Percentiles rank a stretch among this genome's conserved stretches.
Evolutionary conservation across 805 yeast species (phyloP).

Genomic region (Teunomyces lycoperdinae): DNA sequence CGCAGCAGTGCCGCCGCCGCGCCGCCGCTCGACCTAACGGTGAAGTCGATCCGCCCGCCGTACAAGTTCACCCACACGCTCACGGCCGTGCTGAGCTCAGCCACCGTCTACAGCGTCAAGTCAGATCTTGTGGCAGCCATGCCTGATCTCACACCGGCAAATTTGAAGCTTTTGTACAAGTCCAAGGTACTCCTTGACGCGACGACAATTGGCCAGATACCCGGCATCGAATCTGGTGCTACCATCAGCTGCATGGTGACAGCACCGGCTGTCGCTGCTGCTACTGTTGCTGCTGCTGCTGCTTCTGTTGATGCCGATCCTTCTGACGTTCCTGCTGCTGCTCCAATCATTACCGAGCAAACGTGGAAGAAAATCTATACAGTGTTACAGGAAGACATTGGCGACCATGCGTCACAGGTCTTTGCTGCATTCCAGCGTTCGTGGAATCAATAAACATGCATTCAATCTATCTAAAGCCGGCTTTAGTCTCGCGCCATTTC

Average conservation of each 20-base stretch:
- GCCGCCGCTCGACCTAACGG: constrained; percentile 23
- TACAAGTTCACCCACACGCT: constrained; percentile 47
- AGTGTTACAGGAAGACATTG: constrained; percentile 18
- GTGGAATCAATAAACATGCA: constrained; percentile 3
- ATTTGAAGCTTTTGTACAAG: constrained; percentile 53
- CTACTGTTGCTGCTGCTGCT: neutral
- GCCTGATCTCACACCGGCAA: constrained; percentile 28
- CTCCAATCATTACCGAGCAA: constrained; percentile 7
- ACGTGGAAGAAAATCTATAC: constrained; percentile 21
- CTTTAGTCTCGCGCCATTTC: constrained; percentile 9
- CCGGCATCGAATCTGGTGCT: constrained; percentile 1
- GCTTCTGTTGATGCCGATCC: constrained; percentile 3
- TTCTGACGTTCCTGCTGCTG: constrained; percentile 4
- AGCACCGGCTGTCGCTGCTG: neutral
- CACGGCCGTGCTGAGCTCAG: constrained; percentile 19
- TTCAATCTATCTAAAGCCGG: constrained; percentile 2
- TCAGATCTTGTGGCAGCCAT: constrained; percentile 27
- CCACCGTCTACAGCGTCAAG: constrained; percentile 39
- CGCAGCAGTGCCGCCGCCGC: constrained; percentile 2
- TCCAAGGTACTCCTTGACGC: constrained; percentile 63
- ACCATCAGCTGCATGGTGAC: constrained; percentile 1
- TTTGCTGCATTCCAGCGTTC: constrained; percentile 11
- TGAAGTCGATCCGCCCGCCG: constrained; percentile 74
- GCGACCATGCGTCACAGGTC: constrained; percentile 14
- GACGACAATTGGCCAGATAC: constrained; percentile 24